Evolutionary conservation across 148 eudicot species (phyloP), one percentile per base, ranked within the genome.

Genomic region (Heliamphora exappendiculata): DNA sequence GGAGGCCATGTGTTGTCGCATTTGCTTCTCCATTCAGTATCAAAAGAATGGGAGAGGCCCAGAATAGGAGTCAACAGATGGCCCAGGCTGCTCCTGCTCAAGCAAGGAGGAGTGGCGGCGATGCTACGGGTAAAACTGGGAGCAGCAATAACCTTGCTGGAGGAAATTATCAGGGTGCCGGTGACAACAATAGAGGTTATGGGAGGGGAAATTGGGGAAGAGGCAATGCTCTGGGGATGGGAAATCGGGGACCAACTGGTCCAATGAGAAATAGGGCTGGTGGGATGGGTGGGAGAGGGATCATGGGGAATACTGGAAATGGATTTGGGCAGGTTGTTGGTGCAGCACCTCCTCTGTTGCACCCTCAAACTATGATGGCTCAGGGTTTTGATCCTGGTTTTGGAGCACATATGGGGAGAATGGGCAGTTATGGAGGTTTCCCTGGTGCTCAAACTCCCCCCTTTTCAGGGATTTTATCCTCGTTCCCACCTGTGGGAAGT

Each of bases 381-480:
- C 98, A 88, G 73, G 98, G 98, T 59, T 90, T 89, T 78, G 94
- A 93, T 74, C 97, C 93, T 3, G 87, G 83, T 42, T 93, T 93
- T 82, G 96, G 92, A 75, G 93, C 84, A 31, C 94, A 92, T 29
- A 91, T 93, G 98, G 94, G 90, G 19, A 80, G 98, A 67, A 89
- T 89, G 96, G 97, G 89, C 0, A 64, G 65, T 17, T 88, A 81
- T 76, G 87, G 86, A 63, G 91, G 91, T 50, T 90, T 87, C 42
- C 89, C 93, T 16, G 96, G 95, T 75, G 90, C 60, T 22, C 93
- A 92, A 16, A 73, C 82, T 41, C 89, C 92, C 50, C 91, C 91
- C 5, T 90, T 90, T 80, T 79, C 87, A 19, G 98, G 97, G 34
- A 80, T 90, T 77, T n/a, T 94, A 82, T 74, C 95, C 59, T 78